A percentile compares a stretch with the other conserved stretches of the same genome.
Conservation (phyloP, 2,329 filamentous ascomycete species). For the Chlorencoelia australis region DNA sequence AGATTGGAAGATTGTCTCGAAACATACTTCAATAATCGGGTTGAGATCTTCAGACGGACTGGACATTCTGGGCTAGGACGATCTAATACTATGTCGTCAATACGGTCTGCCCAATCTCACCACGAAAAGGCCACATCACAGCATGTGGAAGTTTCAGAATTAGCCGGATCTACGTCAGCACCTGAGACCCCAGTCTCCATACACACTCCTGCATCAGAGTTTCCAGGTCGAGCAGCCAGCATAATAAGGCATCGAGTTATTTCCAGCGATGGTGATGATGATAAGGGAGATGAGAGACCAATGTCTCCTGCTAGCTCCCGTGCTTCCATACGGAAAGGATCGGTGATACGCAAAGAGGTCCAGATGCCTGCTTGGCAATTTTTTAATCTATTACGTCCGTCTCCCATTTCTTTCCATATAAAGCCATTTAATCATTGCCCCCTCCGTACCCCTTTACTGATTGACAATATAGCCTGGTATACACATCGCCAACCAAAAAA, state of each 20-base stretch:
- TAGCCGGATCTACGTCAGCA: slow-evolving; percentile 15
- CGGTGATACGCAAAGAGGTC: slow-evolving; percentile 61
- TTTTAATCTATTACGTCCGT: slow-evolving; percentile 81
- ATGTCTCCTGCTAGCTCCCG: slow-evolving; percentile 28
- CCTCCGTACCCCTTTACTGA: slow-evolving; percentile 26
- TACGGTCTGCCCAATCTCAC: slow-evolving; percentile 8
- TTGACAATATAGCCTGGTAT: slow-evolving; percentile 62
- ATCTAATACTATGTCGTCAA: slow-evolving; percentile 41
- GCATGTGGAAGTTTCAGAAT: slow-evolving; percentile 20
- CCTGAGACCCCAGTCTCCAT: slow-evolving; percentile 19
- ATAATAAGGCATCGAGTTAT: slow-evolving; percentile 49
- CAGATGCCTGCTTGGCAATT: slow-evolving; percentile 97
- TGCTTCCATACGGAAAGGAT: slow-evolving; percentile 25
- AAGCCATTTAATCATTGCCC: slow-evolving; percentile 14
- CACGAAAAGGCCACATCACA: slow-evolving; percentile 14
- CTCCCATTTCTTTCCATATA: slow-evolving; percentile 16
- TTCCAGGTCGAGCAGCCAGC: slow-evolving; percentile 41
- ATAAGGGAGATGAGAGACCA: slow-evolving; percentile 15
- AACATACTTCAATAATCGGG: slow-evolving; percentile 78
- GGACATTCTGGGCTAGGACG: too few species aligned
- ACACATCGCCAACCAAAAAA: slow-evolving; percentile 53
- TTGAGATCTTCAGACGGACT: slow-evolving; percentile 80
- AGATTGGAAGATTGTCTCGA: slow-evolving; percentile 87
- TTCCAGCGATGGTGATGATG: slow-evolving; percentile 30
- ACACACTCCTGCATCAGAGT: too few species aligned